Evolutionary conservation across 1,139 yeast genomes (phyloP), one percentile per base, ranked within the genome.

Genomic region (Nakaseomyces sp.): DNA sequence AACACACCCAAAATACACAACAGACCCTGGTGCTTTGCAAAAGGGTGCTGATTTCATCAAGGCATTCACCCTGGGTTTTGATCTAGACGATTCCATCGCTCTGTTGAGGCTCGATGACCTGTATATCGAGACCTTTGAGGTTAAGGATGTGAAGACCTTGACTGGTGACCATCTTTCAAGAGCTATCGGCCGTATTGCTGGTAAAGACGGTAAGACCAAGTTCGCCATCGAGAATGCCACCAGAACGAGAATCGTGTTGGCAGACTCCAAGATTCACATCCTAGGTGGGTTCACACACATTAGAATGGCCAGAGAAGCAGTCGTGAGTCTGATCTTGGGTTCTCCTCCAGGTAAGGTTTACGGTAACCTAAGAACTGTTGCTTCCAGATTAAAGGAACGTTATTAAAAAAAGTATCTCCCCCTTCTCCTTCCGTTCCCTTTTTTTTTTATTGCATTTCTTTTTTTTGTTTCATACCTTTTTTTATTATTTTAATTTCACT

Each of bases 131-230:
- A 88, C 97, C 2, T 91, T 91, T 63, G 99, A 91, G 63, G 76
- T 91, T 57, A 91, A 93, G 66, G 99, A 91, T 67, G 97, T 91
- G 48, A 93, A 91, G 69, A 89, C 96, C 2, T 72, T 91, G 54
- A 80, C 80, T 29, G 98, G 98, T 18, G 98, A 91, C 67, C 98
- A 91, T 75, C 74, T 91, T 65, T 82, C 95, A 40, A 81, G 99
- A 73, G 98, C 99, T 16, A 91, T 91, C 63, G 99, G 98, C 58
- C 88, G 99, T 74, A 91, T 91, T 65, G 98, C 98, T 19, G 99
- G 99, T 65, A 93, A 91, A 63, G 99, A 91, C 63, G 99, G 99
- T 61, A 89, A 89, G 68, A 91, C 98, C 50, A 91, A 91, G 69
- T 91, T 89, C 66, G 96, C 98, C 30, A 91, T 91, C 59, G 99